These are phyloP conservation scores for Cyphellophora europaea DNA, from an alignment of 2,329 filamentous ascomycete species.

Conservation along the genomic window DNA sequence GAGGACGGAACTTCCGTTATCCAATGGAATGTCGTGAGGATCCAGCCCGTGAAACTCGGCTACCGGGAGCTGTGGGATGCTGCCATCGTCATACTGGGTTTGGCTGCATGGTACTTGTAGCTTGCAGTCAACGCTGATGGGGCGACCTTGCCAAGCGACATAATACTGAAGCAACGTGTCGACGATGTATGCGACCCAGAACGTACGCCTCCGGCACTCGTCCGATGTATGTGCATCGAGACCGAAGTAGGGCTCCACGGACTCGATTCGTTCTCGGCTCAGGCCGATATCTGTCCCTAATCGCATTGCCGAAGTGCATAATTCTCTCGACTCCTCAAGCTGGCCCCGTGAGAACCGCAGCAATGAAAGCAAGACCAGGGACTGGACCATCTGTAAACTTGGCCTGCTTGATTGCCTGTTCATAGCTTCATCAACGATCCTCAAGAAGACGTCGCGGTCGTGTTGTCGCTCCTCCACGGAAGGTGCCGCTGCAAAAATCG, in stretches of 20 bases:
- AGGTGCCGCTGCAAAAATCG: constrained; percentile 46
- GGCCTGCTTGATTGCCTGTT: no score
- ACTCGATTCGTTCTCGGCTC: no score
- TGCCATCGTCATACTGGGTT: constrained; percentile 52
- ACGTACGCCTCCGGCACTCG: constrained; percentile 60
- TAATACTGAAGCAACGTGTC: constrained; percentile 53
- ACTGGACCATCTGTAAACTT: no score
- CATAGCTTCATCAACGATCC: no score
- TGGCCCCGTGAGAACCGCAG: no score
- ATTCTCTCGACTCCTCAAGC: no score
- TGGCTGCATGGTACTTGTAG: constrained; percentile 56
- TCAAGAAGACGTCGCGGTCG: no score
- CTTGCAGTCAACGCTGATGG: constrained; percentile 46
- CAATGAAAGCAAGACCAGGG: no score
- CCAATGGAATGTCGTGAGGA: neutral
- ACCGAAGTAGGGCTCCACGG: constrained; percentile 42
- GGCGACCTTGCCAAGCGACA: constrained; percentile 31
- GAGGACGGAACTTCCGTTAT: neutral
- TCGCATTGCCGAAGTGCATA: no score
- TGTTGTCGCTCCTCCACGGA: no score
- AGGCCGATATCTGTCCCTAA: no score
- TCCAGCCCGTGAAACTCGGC: neutral
- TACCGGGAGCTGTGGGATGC: constrained; percentile 46
- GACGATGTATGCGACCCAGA: constrained; percentile 63
- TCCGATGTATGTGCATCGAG: constrained; percentile 49